Evolutionary conservation across 2,329 filamentous ascomycete species (phyloP), one percentile per base, ranked within the genome.

Genomic region (Sporothrix schenckii): DNA sequence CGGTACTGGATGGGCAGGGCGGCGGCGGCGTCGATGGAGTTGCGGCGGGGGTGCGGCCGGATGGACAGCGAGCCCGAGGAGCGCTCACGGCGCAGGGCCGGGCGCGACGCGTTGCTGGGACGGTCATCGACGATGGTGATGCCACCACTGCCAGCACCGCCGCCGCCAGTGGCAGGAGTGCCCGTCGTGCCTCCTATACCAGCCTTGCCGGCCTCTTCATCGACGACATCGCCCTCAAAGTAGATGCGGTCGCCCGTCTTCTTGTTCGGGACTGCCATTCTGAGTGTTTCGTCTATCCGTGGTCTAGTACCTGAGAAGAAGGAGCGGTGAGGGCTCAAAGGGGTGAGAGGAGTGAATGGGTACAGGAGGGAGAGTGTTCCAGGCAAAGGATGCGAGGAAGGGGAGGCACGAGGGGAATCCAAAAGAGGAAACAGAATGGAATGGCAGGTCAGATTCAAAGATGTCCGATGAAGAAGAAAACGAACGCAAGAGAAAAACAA

Each of bases 1-100:
- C 85, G 83, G 75, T 87, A 87, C 72, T 86, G 83, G 68, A 86
- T 85, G n/a, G 85, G 84, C 65, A 86, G 77, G 3, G 78, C 79
- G 16, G 80, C 77, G 2, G 78, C 75, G 4, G 80, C 81, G 69
- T 84, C 81, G 41, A 83, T 79, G 66, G 76, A 74, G 65, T 78
- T 77, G 53, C 78, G 68, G 39, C 71, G 69, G 4, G 72, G 69
- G 19, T 69, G 71, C 19, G 71, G 71, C 2, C 72, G 72, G 50
- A 73, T 73, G 3, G 72, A 72, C 47, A 73, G 10, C 6, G 72
- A 73, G 14, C 71, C 72, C 47, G 58, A 66, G 4, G 72, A 73
- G 27, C 49, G 66, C 16, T 54, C 47, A n/a, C 66, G 72, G 7
- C 39, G 49, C 58, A 73, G 60, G 19, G 19, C 65, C 16, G 69